phyloP scores from a whole-genome alignment of 2,329 filamentous ascomycete species.

The Didymella pomorum region DNA sequence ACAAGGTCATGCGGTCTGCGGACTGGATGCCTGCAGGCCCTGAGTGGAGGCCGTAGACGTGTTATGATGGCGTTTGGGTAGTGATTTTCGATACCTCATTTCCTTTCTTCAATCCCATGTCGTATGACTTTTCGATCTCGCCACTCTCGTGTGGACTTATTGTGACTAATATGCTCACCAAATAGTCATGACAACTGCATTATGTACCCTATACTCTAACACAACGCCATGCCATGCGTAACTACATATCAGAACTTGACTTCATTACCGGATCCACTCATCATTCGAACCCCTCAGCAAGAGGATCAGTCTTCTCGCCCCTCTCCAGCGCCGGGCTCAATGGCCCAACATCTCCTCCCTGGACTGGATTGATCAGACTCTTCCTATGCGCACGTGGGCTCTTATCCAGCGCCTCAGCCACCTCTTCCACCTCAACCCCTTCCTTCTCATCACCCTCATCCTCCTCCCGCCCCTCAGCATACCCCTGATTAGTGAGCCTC shows the following conservation, averaged over 20 bases:
- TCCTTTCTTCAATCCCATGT: slow-evolving; percentile 6
- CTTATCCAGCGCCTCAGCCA: slow-evolving; percentile 47
- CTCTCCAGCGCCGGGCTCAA: slow-evolving; percentile 44
- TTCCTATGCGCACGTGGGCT: slow-evolving; percentile 52
- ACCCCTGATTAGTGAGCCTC: slow-evolving; percentile 51
- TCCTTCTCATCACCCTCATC: slow-evolving; percentile 28
- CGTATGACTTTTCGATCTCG: neutral
- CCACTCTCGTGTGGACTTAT: neutral
- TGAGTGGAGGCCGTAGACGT: slow-evolving; percentile 5
- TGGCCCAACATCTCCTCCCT: slow-evolving; percentile 37
- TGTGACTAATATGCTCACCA: neutral
- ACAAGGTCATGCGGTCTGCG: slow-evolving; percentile 5
- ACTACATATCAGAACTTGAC: slow-evolving; percentile 3
- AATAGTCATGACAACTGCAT: slow-evolving; percentile 4
- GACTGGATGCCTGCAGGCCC: slow-evolving; percentile 5
- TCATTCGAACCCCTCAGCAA: slow-evolving; percentile 45
- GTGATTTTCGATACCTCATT: slow-evolving; percentile 18
- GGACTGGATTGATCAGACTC: slow-evolving; percentile 50
- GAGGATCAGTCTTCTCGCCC: slow-evolving; percentile 33
- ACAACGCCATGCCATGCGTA: slow-evolving; percentile 15
- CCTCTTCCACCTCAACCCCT: slow-evolving; percentile 44
- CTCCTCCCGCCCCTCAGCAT: slow-evolving; percentile 48
- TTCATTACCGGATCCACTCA: slow-evolving; percentile 5
- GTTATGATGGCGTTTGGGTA: slow-evolving; percentile 22
- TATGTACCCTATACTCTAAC: slow-evolving; percentile 6